These are phyloP conservation scores for Malbranchea cinnamomea DNA, from an alignment of 2,329 filamentous ascomycete species.

Conservation along the genomic window DNA sequence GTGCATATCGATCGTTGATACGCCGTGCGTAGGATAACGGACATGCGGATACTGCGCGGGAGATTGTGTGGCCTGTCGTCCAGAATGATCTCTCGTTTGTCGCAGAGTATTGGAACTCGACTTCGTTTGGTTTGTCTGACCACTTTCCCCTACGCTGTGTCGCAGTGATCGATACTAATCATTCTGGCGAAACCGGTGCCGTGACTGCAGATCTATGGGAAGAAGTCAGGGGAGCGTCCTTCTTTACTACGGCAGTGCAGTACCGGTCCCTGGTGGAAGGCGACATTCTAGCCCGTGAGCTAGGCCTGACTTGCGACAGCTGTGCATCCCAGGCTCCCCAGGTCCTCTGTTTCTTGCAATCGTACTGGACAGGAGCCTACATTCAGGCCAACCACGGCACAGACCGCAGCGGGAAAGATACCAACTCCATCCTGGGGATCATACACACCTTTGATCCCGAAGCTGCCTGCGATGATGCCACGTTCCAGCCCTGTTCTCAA, in stretches of 20 bases:
- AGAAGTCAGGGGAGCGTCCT: constrained; percentile 58
- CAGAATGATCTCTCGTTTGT: constrained; percentile 62
- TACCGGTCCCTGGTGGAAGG: constrained; percentile 49
- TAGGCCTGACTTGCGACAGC: constrained; percentile 46
- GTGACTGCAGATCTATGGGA: constrained; percentile 60
- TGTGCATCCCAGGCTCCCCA: constrained; percentile 54
- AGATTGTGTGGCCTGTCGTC: constrained; percentile 56
- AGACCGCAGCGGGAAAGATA: constrained; percentile 53
- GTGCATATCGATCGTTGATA: neutral
- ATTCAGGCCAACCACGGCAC: constrained; percentile 53
- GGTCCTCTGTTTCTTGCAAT: constrained; percentile 57
- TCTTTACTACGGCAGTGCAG: constrained; percentile 58
- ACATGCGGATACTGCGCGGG: constrained; percentile 32
- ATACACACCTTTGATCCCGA: constrained; percentile 57
- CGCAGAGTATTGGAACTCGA: constrained; percentile 52
- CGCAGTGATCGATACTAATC: too few relatives aligned
- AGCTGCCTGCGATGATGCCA: constrained; percentile 49
- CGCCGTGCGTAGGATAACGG: constrained; percentile 39
- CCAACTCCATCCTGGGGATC: constrained; percentile 51
- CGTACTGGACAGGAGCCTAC: constrained; percentile 56
- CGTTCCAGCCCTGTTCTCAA: constrained; percentile 63
- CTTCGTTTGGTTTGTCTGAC: constrained; percentile 35
- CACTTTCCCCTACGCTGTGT: neutral
- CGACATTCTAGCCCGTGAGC: constrained; percentile 43
- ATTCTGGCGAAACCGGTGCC: too few relatives aligned